Evolutionary conservation across 2,329 filamentous ascomycete species (phyloP).

Genomic region (Sporothrix brunneoviolacea): DNA sequence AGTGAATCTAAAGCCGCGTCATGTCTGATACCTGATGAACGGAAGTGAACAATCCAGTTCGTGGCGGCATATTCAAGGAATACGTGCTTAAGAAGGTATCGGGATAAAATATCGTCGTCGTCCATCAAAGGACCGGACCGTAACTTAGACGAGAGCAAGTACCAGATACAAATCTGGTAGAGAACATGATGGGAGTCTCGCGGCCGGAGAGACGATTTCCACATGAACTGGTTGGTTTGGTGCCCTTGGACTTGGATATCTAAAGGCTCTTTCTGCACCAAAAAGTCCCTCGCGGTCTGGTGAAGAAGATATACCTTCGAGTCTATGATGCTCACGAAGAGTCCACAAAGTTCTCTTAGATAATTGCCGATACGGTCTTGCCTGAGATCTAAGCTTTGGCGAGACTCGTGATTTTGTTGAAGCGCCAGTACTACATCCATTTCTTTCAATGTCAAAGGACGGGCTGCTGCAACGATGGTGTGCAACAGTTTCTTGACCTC

Average conservation of each 20-base stretch:
- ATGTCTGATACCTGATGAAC: no score
- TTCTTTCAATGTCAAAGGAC: constrained; percentile 29
- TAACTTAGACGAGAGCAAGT: neutral
- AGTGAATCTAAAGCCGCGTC: no score
- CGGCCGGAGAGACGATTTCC: constrained; percentile 1
- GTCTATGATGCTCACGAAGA: constrained; percentile 30
- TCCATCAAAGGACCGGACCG: constrained; percentile 56
- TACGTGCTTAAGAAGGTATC: no score
- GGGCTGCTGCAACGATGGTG: constrained; percentile 28
- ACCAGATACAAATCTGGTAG: neutral
- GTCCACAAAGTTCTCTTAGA: constrained; percentile 28
- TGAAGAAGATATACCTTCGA: constrained; percentile 31
- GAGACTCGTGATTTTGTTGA: constrained; percentile 6
- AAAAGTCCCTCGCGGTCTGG: constrained; percentile 34
- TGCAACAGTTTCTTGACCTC: constrained; percentile 27
- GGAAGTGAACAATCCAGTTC: no score
- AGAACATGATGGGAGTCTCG: constrained; percentile 2
- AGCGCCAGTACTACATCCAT: constrained; percentile 26
- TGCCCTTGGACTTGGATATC: no score
- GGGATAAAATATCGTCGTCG: constrained; percentile 24
- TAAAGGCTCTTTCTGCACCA: constrained; percentile 22
- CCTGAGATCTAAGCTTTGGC: no score
- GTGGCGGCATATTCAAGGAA: no score
- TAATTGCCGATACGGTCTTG: constrained; percentile 14
- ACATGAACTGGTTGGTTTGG: neutral